Percentiles rank a stretch among this genome's conserved stretches.
phyloP scores from a whole-genome alignment of 176 grass and related monocot genomes.

The Oryza punctata region DNA sequence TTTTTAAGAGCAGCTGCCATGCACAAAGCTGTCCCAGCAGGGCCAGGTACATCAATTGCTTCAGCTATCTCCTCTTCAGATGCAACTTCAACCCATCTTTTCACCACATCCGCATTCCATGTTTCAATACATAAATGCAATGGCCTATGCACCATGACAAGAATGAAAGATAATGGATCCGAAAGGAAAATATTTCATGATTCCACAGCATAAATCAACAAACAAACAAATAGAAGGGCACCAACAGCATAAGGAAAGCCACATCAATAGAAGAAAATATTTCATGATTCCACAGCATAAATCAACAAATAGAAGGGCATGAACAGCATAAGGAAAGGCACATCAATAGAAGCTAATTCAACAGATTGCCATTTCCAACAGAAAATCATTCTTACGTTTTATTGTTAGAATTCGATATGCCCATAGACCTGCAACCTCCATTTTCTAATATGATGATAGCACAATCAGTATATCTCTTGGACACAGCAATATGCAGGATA shows the following conservation, averaged over 20 bases:
- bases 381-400: conserved; percentile 78
- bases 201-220: conserved; percentile 20
- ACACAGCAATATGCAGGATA: conserved; percentile 84
- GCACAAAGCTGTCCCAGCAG: conserved; percentile 87
- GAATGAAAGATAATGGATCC: conserved; percentile 20
- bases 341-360: conserved; percentile 29
- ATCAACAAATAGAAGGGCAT: neutral
- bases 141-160: conserved; percentile 60
- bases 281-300: conserved; percentile 11
- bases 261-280: conserved; percentile 4
- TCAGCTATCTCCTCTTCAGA: conserved; percentile 71
- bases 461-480: conserved; percentile 92
- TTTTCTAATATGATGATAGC: conserved; percentile 93
- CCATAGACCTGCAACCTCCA: conserved; percentile 96
- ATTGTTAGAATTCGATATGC: conserved; percentile 66
- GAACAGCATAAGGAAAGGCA: conserved; percentile 8
- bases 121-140: conserved; percentile 95
- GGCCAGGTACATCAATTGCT: conserved; percentile 77
- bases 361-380: conserved; percentile 9
- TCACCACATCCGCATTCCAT: conserved; percentile 82
- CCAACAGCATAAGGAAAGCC: conserved; percentile 11
- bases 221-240: neutral
- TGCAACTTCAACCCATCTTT: conserved; percentile 87
- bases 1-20: conserved; percentile 99
- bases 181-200: conserved; percentile 23